Evolutionary conservation across 306 rosid species (phyloP).

Genomic region (Ormosia emarginata): DNA sequence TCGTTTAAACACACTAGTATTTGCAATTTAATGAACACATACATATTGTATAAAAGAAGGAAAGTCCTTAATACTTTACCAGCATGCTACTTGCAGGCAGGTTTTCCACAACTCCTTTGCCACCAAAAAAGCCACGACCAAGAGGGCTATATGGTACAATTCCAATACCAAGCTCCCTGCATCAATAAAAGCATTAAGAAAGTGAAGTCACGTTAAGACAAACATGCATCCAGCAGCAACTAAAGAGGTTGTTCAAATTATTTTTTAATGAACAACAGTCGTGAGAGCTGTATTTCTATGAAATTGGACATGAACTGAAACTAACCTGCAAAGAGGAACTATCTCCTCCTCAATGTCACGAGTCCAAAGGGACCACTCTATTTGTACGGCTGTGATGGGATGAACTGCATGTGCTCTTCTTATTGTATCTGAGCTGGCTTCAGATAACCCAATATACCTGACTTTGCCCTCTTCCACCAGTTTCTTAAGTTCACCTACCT

Average conservation of each 20-base stretch:
- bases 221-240: neutral
- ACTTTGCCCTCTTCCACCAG: slow-evolving; percentile 60
- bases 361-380: slow-evolving; percentile 66
- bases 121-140: slow-evolving; percentile 65
- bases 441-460: slow-evolving; percentile 57
- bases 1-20: neutral
- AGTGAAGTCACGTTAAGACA: neutral
- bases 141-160: slow-evolving; percentile 70
- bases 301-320: neutral
- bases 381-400: slow-evolving; percentile 59
- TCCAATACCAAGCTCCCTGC: slow-evolving; percentile 68
- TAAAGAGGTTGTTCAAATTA: neutral
- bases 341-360: slow-evolving; percentile 62
- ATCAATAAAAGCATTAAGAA: neutral
- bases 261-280: neutral
- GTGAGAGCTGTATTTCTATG: neutral
- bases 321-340: slow-evolving; percentile 59
- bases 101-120: slow-evolving; percentile 47
- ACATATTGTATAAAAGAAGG: neutral
- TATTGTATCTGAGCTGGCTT: slow-evolving; percentile 55
- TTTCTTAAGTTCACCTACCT: slow-evolving; percentile 65
- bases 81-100: slow-evolving; percentile 31
- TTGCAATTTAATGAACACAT: neutral
- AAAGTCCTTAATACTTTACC: slow-evolving; percentile 21
- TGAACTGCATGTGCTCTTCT: slow-evolving; percentile 67